Base-by-base conservation (phyloP, 2,329 filamentous ascomycete genomes). In the Fusarium oxysporum region DNA sequence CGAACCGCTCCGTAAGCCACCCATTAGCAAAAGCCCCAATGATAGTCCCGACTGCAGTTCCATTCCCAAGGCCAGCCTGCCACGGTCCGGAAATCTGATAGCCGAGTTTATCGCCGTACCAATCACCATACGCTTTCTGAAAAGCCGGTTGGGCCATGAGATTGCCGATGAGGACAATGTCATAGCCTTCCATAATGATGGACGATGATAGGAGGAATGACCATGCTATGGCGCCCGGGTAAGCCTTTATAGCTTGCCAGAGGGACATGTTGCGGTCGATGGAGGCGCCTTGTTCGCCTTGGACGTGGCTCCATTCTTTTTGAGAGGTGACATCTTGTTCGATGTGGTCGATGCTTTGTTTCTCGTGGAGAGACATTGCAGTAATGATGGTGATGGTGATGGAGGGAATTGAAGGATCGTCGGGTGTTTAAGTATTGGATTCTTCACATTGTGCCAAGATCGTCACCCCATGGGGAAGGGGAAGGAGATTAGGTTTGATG, bases 181-280 rank as follows among this genome's bases (percentile, higher is more conserved):
- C 75, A 21, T 77, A 78, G 0, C 76, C 75, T 38, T 78, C 76
- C 76, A 78, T 78, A 28, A 78, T 73, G 43, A 77, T 77, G 0
- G 74, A 71, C 2, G 76, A 53, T 0, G 76, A 76, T 8, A 78
- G 53, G 1, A 73, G 57, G 12, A 69, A 64, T 3, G 75, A 78
- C 76, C 76, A 78, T 0, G 73, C 16, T 10, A 73, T 73, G 40
- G 76, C 76, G 1, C 65, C 65, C 0, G 65, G 65, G 28, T 68
- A 68, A 7, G 65, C 63, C 9, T 50, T 68, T 21, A 53, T 23
- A 3, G 68, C 68, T 23, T 71, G 25, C 68, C 63, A 64, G 2
- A 72, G 33, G 0, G 58, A 50, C 68, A 72, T 72, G 11, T 72
- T 69, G 14, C 45, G 68, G 38, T 72, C 64, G 11, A 71, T 71